phyloP scores from a whole-genome alignment of 805 yeast species.

The Cyberlindnera xylosilytica region DNA sequence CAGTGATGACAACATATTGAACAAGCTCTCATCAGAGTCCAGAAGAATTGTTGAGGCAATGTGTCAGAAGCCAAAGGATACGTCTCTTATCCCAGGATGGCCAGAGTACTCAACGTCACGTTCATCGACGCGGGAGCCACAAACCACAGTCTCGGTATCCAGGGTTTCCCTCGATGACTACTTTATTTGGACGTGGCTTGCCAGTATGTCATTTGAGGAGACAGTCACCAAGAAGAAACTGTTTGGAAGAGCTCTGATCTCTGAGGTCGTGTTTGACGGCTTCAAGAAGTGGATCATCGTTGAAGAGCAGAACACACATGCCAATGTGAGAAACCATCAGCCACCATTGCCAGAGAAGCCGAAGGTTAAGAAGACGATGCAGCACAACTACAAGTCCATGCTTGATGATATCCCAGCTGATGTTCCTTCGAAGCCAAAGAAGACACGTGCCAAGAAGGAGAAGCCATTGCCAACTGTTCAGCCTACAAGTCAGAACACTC shows the following conservation, averaged over 20 bases:
- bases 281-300: constrained; percentile 76
- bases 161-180: constrained; percentile 80
- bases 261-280: constrained; percentile 76
- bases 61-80: constrained; percentile 30
- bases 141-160: constrained; percentile 37
- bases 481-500: constrained; percentile 3
- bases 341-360: constrained; percentile 23
- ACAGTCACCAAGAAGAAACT: constrained; percentile 57
- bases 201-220: constrained; percentile 72
- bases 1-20: constrained; percentile 50
- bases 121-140: constrained; percentile 6
- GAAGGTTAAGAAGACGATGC: constrained; percentile 17
- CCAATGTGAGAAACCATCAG: constrained; percentile 20
- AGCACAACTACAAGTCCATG: constrained; percentile 24
- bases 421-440: not conserved
- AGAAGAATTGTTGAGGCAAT: constrained; percentile 47
- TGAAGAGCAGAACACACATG: constrained; percentile 56
- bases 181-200: constrained; percentile 89
- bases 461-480: constrained; percentile 7
- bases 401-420: constrained; percentile 21
- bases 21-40: constrained; percentile 72
- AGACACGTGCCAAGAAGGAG: constrained; percentile 9
- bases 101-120: constrained; percentile 19
- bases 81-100: constrained; percentile 42
- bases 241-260: constrained; percentile 79